phyloP scores from a whole-genome alignment of 495 filamentous ascomycete species.

The Filosporella fistucella region DNA sequence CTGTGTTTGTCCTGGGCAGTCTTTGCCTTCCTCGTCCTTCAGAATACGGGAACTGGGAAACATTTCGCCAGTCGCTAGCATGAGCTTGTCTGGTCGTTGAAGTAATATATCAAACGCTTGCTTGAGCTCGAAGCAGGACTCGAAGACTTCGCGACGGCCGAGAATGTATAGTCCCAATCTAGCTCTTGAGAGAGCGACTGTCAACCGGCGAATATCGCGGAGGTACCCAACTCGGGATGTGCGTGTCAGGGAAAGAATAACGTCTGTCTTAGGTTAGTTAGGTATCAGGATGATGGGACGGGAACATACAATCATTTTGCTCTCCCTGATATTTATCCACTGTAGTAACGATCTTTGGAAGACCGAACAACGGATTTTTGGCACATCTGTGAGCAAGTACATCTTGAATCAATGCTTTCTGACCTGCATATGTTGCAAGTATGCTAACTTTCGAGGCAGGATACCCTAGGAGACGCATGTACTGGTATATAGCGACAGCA shows the following conservation, averaged over 20 bases:
- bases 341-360: conserved; percentile 86
- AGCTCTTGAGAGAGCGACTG: conserved; percentile 93
- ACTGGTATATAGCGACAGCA: conserved; percentile 90
- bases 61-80: conserved; percentile 79
- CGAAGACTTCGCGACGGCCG: conserved; percentile 84
- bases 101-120: conserved; percentile 76
- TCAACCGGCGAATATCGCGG: conserved; percentile 88
- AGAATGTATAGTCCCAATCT: conserved; percentile 91
- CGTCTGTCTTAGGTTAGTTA: conserved; percentile 51
- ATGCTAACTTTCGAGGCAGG: conserved; percentile 89
- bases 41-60: conserved; percentile 64
- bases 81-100: conserved; percentile 70
- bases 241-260: conserved; percentile 87
- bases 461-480: conserved; percentile 96
- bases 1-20: conserved; percentile 43
- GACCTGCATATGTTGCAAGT: conserved; percentile 91
- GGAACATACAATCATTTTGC: conserved; percentile 90
- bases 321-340: conserved; percentile 99
- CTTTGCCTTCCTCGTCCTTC: conserved; percentile 45
- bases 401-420: conserved; percentile 85
- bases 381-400: conserved; percentile 82
- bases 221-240: conserved; percentile 91
- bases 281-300: background rate
- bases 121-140: conserved; percentile 80
- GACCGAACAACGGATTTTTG: conserved; percentile 78